phyloP scores from a whole-genome alignment of 73 alveolate genomes.

The Paramecium octaurelia region DNA sequence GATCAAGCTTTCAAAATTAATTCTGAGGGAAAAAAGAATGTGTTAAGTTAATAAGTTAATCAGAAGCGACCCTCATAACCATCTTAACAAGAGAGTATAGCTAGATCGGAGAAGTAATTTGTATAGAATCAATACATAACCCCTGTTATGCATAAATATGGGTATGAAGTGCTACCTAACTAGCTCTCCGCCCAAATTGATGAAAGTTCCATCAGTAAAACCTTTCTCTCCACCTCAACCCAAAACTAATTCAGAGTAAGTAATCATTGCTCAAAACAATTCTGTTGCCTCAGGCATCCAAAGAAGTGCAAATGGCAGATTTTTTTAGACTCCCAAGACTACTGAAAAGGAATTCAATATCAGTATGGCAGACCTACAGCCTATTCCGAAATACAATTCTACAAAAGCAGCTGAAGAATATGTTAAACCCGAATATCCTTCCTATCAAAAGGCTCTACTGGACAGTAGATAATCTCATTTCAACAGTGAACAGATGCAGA shows the following conservation, averaged over 20 bases:
- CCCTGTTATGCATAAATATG: slow-evolving; percentile 8
- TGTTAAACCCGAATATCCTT: not conserved
- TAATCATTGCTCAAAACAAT: not conserved
- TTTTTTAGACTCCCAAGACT: not conserved
- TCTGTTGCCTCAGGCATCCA: not conserved
- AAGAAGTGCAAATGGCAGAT: not conserved
- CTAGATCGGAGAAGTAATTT: not conserved
- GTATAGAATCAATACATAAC: not conserved
- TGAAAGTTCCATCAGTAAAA: not conserved
- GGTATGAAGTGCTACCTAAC: not conserved
- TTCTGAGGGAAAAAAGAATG: not conserved
- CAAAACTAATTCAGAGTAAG: not conserved
- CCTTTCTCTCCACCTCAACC: slow-evolving; percentile 17
- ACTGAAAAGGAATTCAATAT: not conserved
- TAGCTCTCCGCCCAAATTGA: not conserved
- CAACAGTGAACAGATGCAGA: not conserved
- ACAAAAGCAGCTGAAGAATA: not conserved
- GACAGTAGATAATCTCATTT: not conserved
- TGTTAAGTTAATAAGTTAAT: not conserved
- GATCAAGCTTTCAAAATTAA: not conserved
- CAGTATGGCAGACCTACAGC: not conserved
- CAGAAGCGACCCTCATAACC: not conserved
- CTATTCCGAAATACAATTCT: not conserved
- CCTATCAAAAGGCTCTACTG: not conserved
- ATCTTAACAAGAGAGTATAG: not conserved